phyloP scores from a whole-genome alignment of 441 rosid genomes.

The Brassica hybrid region DNA sequence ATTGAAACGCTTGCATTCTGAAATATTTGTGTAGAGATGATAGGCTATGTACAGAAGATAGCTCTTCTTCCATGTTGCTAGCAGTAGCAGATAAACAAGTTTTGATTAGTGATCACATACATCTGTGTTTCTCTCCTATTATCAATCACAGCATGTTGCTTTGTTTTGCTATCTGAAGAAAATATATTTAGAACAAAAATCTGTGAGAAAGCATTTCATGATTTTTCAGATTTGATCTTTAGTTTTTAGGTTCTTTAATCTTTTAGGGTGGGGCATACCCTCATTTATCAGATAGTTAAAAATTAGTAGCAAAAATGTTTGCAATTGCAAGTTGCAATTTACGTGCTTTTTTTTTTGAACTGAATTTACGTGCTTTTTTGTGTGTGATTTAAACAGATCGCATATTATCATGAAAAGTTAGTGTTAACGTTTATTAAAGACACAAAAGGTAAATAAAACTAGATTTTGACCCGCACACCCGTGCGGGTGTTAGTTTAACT shows the following conservation, averaged over 20 bases:
- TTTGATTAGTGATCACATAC: conserved; percentile 28
- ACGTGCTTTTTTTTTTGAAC: too few relatives aligned
- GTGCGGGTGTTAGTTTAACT: too few relatives aligned
- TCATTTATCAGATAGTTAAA: too few relatives aligned
- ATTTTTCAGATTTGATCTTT: background rate
- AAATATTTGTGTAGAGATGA: conserved; percentile 28
- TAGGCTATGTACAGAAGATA: conserved; percentile 33
- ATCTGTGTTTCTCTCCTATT: background rate
- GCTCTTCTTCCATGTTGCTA: conserved; percentile 22
- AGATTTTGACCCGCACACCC: too few relatives aligned
- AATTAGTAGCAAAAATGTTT: too few relatives aligned
- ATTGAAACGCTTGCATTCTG: background rate
- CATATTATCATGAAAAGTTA: too few relatives aligned
- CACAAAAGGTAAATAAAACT: too few relatives aligned
- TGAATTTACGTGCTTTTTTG: too few relatives aligned
- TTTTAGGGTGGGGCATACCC: background rate
- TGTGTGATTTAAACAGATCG: too few relatives aligned
- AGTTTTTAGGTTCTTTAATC: background rate
- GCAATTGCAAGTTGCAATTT: too few relatives aligned
- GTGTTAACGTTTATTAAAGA: too few relatives aligned
- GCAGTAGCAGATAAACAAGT: conserved; percentile 22
- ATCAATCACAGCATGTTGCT: background rate
- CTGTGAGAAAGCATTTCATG: background rate
- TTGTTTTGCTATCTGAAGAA: conserved; percentile 6
- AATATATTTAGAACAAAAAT: background rate